These are phyloP conservation scores for Pyronema domesticum DNA, from an alignment of 495 filamentous ascomycete genomes.

Conservation along the genomic window DNA sequence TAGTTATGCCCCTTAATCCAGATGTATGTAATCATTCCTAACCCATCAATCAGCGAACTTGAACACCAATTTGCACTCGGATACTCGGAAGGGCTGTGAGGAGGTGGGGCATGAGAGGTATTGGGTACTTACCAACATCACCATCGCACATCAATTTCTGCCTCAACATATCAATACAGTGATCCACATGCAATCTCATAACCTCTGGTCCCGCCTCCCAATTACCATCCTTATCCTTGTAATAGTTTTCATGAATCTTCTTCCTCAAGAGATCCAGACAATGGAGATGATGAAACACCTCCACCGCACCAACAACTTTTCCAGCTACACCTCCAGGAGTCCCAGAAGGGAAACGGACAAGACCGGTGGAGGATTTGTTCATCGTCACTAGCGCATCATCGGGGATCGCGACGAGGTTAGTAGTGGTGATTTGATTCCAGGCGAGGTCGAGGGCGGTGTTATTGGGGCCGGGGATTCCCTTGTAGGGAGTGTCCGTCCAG, in stretches of 20 bases:
- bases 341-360: neutral
- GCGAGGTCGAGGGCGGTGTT: neutral
- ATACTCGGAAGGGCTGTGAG: neutral
- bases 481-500: neutral
- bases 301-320: constrained; percentile 16
- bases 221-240: constrained; percentile 16
- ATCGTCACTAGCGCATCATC: neutral
- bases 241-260: constrained; percentile 34
- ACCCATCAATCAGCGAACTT: neutral
- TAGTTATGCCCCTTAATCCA: neutral
- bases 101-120: neutral
- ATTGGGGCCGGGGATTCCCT: neutral
- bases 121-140: constrained; percentile 7
- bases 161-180: constrained; percentile 25
- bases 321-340: neutral
- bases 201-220: neutral
- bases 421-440: neutral
- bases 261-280: constrained; percentile 37
- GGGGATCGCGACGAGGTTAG: neutral
- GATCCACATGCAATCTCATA: constrained; percentile 10
- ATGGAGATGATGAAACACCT: constrained; percentile 40
- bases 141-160: constrained; percentile 25
- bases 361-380: neutral
- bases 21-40: neutral
- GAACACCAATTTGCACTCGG: neutral